phyloP scores from a whole-genome alignment of 345 rosid species.

The Syzygium aqueum region DNA sequence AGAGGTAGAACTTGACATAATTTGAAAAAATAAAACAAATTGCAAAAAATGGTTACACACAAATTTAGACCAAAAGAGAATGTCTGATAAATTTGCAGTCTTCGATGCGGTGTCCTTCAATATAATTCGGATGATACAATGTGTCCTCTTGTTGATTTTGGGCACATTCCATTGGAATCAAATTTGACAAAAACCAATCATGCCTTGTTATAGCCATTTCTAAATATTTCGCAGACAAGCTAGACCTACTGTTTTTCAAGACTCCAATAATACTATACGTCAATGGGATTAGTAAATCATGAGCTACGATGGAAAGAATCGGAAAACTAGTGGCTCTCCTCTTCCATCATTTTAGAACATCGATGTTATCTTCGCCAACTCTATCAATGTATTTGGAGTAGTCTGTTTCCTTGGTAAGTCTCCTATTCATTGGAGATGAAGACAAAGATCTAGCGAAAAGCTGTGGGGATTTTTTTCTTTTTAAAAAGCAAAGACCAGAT shows the following conservation, averaged over 20 bases:
- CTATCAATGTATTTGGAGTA: neutral
- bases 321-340: neutral
- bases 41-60: neutral
- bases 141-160: neutral
- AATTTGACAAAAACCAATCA: neutral
- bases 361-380: neutral
- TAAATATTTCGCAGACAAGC: fast-evolving
- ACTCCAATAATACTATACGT: too few species aligned
- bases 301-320: neutral
- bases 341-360: neutral
- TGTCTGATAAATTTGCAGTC: fast-evolving
- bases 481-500: neutral
- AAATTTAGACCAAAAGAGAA: neutral
- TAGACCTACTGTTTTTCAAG: neutral
- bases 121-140: neutral
- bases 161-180: neutral
- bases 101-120: fast-evolving
- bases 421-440: neutral
- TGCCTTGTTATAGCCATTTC: fast-evolving
- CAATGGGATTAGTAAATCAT: fast-evolving
- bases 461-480: too few species aligned
- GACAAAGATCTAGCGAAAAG: neutral
- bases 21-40: too few species aligned
- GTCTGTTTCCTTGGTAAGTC: neutral
- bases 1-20: neutral